These are phyloP conservation scores for Bothriochloa decipiens DNA, from an alignment of 176 grass and related monocot species.

Conservation along the genomic window DNA sequence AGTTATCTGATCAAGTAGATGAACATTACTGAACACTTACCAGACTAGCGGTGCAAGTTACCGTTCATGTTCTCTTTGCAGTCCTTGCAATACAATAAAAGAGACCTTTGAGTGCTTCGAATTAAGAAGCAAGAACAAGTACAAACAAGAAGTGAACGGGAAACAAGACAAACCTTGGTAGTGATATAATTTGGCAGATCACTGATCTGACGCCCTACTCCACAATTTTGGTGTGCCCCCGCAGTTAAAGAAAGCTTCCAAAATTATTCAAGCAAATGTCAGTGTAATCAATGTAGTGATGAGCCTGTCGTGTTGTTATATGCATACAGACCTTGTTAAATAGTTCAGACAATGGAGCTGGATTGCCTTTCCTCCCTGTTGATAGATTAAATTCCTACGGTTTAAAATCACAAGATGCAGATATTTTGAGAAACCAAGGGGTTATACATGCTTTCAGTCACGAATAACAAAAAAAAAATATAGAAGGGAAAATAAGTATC, in stretches of 20 bases:
- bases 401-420: conserved; percentile 29
- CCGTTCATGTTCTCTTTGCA: conserved; percentile 81
- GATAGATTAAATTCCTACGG: conserved; percentile 78
- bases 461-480: background rate
- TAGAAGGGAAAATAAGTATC: background rate
- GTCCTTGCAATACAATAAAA: conserved; percentile 67
- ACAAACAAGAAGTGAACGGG: background rate
- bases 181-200: conserved; percentile 44
- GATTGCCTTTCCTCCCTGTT: conserved; percentile 55
- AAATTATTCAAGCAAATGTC: conserved; percentile 11
- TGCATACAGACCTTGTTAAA: conserved; percentile 68
- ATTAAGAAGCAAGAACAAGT: background rate
- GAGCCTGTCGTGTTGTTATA: background rate
- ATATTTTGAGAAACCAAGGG: conserved; percentile 9
- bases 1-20: background rate
- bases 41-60: conserved; percentile 39
- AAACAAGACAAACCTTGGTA: conserved; percentile 63
- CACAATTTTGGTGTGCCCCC: conserved; percentile 23
- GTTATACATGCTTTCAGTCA: background rate
- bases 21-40: conserved; percentile 19
- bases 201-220: conserved; percentile 27
- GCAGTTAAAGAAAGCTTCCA: conserved; percentile 63
- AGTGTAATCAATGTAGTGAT: background rate
- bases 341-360: conserved; percentile 65
- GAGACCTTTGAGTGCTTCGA: conserved; percentile 37